Evolutionary conservation across 805 yeast species (phyloP).

Genomic region (Candida montana): DNA sequence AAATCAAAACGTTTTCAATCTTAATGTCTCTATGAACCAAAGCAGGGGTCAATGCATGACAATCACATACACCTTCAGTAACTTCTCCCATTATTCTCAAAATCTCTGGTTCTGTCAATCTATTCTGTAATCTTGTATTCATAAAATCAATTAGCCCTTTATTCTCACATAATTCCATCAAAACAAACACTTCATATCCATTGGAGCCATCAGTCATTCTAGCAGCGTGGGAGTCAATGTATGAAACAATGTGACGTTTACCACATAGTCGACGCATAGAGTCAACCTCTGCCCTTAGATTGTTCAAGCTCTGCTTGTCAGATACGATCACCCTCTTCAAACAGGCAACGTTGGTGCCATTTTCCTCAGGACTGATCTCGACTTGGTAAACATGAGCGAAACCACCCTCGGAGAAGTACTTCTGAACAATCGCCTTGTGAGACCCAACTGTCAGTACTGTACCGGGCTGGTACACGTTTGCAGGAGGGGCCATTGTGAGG

Average conservation of each 20-base stretch:
- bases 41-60: slow-evolving; percentile 70
- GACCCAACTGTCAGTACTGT: slow-evolving; percentile 79
- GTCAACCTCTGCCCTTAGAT: slow-evolving; percentile 90
- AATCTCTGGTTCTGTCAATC: slow-evolving; percentile 64
- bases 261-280: slow-evolving; percentile 90
- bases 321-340: slow-evolving; percentile 95
- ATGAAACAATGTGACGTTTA: slow-evolving; percentile 74
- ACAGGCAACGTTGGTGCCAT: slow-evolving; percentile 60
- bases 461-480: slow-evolving; percentile 67
- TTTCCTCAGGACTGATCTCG: slow-evolving; percentile 54
- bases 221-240: slow-evolving; percentile 93
- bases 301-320: slow-evolving; percentile 74
- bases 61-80: slow-evolving; percentile 68
- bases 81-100: slow-evolving; percentile 63
- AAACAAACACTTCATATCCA: slow-evolving; percentile 71
- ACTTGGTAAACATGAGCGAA: slow-evolving; percentile 93
- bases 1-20: slow-evolving; percentile 72
- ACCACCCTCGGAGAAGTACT: slow-evolving; percentile 85
- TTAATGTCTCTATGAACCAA: slow-evolving; percentile 76
- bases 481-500: slow-evolving; percentile 39
- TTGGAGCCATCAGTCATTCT: slow-evolving; percentile 40
- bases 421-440: slow-evolving; percentile 61
- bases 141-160: slow-evolving; percentile 76
- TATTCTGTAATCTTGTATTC: slow-evolving; percentile 64
- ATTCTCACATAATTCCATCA: slow-evolving; percentile 76